Evolutionary conservation across 1,284 basidiomycete genomes (phyloP).

Genomic region (Cutaneotrichosporon sp.): DNA sequence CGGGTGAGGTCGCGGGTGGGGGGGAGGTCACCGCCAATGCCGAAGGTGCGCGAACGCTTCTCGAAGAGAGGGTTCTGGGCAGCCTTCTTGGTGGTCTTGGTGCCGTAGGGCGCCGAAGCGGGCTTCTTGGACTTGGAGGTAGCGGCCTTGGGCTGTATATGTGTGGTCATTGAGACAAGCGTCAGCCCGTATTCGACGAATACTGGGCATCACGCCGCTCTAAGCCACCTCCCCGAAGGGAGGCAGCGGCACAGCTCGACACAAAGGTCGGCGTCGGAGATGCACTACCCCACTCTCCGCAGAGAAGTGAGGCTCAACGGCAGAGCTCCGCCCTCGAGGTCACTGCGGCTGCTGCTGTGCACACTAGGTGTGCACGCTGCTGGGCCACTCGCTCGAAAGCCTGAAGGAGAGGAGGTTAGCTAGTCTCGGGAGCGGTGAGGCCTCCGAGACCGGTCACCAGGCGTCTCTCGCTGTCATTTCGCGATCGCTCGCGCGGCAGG

Average conservation of each 20-base stretch:
- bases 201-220: constrained; percentile 41
- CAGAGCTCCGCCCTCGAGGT: constrained; percentile 14
- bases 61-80: constrained; percentile 98
- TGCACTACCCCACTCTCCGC: background rate
- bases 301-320: background rate
- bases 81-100: constrained; percentile 69
- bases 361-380: constrained; percentile 7
- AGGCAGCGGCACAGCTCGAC: constrained; percentile 21
- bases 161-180: constrained; percentile 54
- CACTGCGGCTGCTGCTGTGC: constrained; percentile 7
- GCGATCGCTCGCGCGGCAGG: constrained; percentile 1
- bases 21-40: constrained; percentile 94
- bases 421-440: background rate
- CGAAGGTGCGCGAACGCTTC: constrained; percentile 86
- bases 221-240: constrained; percentile 21
- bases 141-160: constrained; percentile 53
- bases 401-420: constrained; percentile 17
- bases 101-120: constrained; percentile 59
- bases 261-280: constrained; percentile 14
- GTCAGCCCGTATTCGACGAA: constrained; percentile 33
- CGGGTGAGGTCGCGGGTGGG: constrained; percentile 89
- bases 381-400: constrained; percentile 6
- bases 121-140: constrained; percentile 56
- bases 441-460: constrained; percentile 12
- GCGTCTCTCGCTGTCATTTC: constrained; percentile 8